A percentile compares a stretch with the other conserved stretches of the same genome.
Conservation (phyloP, 1,139 yeast species). For the Blastobotrys petasosporus region DNA sequence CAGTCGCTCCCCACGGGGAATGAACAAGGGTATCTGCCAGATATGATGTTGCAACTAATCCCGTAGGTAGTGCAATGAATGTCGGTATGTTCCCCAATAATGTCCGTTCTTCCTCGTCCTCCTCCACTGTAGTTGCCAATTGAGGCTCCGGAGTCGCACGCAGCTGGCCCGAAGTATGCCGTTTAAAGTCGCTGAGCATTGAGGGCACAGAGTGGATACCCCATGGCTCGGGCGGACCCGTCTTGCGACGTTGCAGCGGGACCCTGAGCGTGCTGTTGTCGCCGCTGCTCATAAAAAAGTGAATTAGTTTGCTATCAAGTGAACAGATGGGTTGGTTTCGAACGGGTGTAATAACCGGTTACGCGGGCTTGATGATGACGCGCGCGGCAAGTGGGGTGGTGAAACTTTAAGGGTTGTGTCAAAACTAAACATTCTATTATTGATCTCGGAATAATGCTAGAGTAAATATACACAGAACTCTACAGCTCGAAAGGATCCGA, state of each 20-base stretch:
- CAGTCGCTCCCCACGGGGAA: constrained; percentile 16
- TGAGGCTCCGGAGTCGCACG: constrained; percentile 3
- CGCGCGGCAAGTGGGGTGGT: too few species aligned
- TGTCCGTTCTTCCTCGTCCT: constrained; percentile 13
- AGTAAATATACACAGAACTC: too few species aligned
- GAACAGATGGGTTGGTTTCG: too few species aligned
- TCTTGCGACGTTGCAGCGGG: constrained; percentile 20
- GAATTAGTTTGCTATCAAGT: too few species aligned
- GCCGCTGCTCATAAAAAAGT: not conserved
- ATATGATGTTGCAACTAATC: constrained; percentile 28
- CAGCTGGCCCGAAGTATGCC: constrained; percentile 23
- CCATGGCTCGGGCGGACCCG: constrained; percentile 28
- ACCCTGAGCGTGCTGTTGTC: constrained; percentile 15
- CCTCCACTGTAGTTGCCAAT: not conserved
- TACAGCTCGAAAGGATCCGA: too few species aligned
- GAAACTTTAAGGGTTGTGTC: too few species aligned
- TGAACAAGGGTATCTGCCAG: constrained; percentile 6
- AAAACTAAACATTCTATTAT: too few species aligned
- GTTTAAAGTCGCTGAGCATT: constrained; percentile 34
- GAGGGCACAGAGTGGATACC: constrained; percentile 37
- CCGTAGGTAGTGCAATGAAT: constrained; percentile 34
- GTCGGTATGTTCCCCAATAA: constrained; percentile 33
- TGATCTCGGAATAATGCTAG: too few species aligned
- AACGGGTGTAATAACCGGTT: too few species aligned
- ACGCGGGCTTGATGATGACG: too few species aligned